Conservation (phyloP, 352 stramenopile genomes). For the Phytopythium vexans region DNA sequence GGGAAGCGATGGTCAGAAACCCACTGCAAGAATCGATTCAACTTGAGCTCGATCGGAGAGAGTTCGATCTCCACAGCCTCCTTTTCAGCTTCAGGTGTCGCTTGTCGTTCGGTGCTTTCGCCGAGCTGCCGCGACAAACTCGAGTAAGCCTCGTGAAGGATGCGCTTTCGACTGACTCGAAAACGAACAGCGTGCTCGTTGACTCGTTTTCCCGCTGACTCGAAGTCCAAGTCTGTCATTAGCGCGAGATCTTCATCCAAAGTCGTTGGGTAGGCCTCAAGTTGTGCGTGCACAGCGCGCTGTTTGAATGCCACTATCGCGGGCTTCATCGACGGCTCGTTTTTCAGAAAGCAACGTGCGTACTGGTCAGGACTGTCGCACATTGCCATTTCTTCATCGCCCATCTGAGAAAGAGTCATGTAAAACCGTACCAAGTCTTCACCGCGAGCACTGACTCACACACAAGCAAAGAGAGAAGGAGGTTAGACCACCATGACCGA, state of each 20-base stretch:
- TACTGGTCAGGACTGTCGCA: slow-evolving; percentile 27
- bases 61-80: neutral
- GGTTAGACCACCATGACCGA: neutral
- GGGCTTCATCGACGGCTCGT: slow-evolving; percentile 3
- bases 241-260: slow-evolving; percentile 26
- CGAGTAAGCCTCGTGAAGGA: slow-evolving; percentile 26
- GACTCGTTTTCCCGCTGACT: neutral
- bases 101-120: slow-evolving; percentile 1
- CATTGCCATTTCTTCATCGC: slow-evolving; percentile 8
- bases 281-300: slow-evolving; percentile 11
- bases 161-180: slow-evolving; percentile 47
- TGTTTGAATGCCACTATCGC: slow-evolving; percentile 3
- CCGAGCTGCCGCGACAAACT: slow-evolving; percentile 11
- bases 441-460: slow-evolving; percentile 10
- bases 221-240: neutral
- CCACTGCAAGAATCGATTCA: slow-evolving; percentile 43
- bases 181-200: slow-evolving; percentile 34
- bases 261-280: slow-evolving; percentile 36
- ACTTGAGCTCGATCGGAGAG: slow-evolving; percentile 5
- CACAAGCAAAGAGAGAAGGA: neutral
- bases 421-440: slow-evolving; percentile 30
- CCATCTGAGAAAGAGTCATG: slow-evolving; percentile 18
- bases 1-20: slow-evolving; percentile 30
- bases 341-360: slow-evolving; percentile 24
- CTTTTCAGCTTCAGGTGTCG: neutral